These are phyloP conservation scores for Starmerella davenportii DNA, from an alignment of 805 yeast species.

Conservation along the genomic window DNA sequence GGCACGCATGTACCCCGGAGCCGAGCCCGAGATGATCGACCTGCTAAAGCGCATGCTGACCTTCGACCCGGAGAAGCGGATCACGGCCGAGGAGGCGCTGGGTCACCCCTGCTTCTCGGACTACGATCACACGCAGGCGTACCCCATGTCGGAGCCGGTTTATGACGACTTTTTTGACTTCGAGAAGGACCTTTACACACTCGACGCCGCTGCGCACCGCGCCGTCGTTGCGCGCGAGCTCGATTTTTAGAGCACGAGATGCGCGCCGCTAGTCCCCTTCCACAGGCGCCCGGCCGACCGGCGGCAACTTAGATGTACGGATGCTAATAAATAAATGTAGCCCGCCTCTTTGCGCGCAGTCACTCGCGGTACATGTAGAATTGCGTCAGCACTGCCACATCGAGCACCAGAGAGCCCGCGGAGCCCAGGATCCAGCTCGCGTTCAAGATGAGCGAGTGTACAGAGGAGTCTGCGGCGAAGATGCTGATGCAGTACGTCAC, in stretches of 20 bases:
- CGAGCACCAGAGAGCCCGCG: slow-evolving; percentile 68
- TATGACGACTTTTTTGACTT: slow-evolving; percentile 81
- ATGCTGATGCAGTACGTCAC: slow-evolving; percentile 78
- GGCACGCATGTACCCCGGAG: slow-evolving; percentile 47
- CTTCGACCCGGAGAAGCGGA: slow-evolving; percentile 71
- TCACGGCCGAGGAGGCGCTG: slow-evolving; percentile 75
- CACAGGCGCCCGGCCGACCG: too few relatives aligned
- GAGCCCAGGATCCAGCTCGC: slow-evolving; percentile 88
- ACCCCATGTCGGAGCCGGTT: slow-evolving; percentile 41
- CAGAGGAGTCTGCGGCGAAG: slow-evolving; percentile 45
- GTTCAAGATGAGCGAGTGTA: slow-evolving; percentile 57
- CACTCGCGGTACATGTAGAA: slow-evolving; percentile 73
- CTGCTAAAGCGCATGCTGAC: slow-evolving; percentile 59
- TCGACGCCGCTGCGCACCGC: slow-evolving; percentile 1
- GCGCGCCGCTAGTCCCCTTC: too few relatives aligned
- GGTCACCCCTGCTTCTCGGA: slow-evolving; percentile 71
- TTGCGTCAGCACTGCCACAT: slow-evolving; percentile 67
- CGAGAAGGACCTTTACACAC: slow-evolving; percentile 28
- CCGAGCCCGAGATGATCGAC: slow-evolving; percentile 76
- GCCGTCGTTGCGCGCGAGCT: background rate
- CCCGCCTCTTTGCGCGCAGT: too few relatives aligned
- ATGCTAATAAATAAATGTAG: too few relatives aligned
- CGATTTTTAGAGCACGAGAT: background rate
- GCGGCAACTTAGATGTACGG: too few relatives aligned
- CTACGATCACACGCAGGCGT: slow-evolving; percentile 91